A percentile compares a stretch with the other conserved stretches of the same genome.
These are phyloP conservation scores for Platismatia glauca DNA, from an alignment of 495 filamentous ascomycete genomes.

Conservation along the genomic window DNA sequence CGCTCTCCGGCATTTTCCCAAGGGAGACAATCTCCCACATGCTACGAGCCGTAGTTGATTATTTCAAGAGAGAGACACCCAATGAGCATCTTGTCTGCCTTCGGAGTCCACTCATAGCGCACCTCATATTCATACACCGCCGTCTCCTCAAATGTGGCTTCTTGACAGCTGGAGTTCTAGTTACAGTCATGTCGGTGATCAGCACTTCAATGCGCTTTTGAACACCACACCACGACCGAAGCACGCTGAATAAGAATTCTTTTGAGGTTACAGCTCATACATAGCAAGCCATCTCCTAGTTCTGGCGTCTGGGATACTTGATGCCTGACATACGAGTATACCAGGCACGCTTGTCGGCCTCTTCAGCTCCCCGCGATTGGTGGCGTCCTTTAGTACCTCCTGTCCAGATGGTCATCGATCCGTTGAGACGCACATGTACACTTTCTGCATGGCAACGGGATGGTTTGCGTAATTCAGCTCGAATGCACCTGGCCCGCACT, in stretches of 20 bases:
- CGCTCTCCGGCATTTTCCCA: not conserved
- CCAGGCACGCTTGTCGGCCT: not conserved
- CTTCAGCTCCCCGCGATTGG: not conserved
- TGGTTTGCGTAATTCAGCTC: not conserved
- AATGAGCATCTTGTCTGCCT: too few relatives aligned
- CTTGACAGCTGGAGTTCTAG: not conserved
- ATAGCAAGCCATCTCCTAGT: not conserved
- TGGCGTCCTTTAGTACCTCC: not conserved
- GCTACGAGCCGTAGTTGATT: not conserved
- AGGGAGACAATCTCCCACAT: not conserved
- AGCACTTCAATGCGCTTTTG: not conserved
- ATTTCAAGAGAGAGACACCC: not conserved
- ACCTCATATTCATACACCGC: not conserved
- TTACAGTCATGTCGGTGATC: not conserved
- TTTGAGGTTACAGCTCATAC: not conserved
- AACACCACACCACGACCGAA: not conserved
- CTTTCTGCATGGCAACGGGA: not conserved
- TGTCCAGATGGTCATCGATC: not conserved
- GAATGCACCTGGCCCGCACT: not conserved
- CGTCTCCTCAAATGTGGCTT: not conserved
- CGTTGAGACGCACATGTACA: not conserved
- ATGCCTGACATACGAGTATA: not conserved
- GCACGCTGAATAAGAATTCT: not conserved
- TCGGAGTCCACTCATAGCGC: too few relatives aligned
- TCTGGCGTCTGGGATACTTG: not conserved